Evolutionary conservation across 768 basidiomycete genomes (phyloP).

Genomic region (Podaxis rugospora): DNA sequence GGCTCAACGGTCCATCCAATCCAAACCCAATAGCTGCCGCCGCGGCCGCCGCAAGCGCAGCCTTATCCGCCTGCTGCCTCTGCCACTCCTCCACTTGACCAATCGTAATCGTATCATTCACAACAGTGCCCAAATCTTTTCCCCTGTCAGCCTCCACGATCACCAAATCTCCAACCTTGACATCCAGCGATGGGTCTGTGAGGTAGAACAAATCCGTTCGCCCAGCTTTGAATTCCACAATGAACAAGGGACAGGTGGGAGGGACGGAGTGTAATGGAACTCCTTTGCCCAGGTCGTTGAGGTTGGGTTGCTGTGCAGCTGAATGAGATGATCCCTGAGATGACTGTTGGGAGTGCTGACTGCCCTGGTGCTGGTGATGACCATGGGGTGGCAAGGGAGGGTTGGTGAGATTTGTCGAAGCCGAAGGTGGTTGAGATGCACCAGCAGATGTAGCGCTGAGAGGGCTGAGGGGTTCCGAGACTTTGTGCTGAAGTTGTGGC

Average conservation of each 20-base stretch:
- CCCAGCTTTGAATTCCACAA: constrained; percentile 97
- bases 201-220: constrained; percentile 93
- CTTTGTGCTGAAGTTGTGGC: constrained; percentile 35
- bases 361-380: neutral
- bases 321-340: constrained; percentile 5
- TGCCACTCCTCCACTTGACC: constrained; percentile 91
- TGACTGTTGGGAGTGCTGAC: constrained; percentile 8
- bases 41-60: constrained; percentile 39
- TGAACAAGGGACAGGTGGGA: constrained; percentile 83
- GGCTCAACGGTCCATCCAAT: constrained; percentile 25
- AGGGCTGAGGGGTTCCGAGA: constrained; percentile 26
- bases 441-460: neutral
- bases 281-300: constrained; percentile 78
- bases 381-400: constrained; percentile 3
- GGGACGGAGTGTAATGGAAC: constrained; percentile 84
- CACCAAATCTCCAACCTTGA: constrained; percentile 86
- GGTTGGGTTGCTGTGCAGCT: constrained; percentile 19
- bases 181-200: constrained; percentile 55
- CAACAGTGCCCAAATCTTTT: constrained; percentile 86
- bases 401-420: constrained; percentile 8
- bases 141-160: constrained; percentile 97
- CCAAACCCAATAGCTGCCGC: constrained; percentile 27
- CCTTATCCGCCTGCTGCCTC: constrained; percentile 65
- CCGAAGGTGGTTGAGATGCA: constrained; percentile 17
- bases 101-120: constrained; percentile 87